phyloP scores from a whole-genome alignment of 371 early-diverging fungal species.

The Mucor sp. region DNA sequence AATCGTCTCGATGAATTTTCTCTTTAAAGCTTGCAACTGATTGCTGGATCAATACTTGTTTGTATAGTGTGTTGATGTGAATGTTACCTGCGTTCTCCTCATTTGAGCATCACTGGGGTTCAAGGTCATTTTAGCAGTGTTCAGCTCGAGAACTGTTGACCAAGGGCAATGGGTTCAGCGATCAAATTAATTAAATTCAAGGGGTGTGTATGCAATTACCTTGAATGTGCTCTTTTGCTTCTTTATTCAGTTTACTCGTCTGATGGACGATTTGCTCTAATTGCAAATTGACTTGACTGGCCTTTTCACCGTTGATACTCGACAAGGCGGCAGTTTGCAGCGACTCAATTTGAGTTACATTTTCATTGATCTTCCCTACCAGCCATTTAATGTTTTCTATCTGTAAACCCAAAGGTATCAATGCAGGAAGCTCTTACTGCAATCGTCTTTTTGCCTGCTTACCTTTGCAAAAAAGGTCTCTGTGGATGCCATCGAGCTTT shows the following conservation, averaged over 20 bases:
- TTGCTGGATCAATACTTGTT: conserved; percentile 36
- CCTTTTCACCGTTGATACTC: conserved; percentile 30
- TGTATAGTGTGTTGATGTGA: conserved; percentile 34
- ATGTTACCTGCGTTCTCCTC: conserved; percentile 37
- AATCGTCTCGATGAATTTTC: conserved; percentile 77
- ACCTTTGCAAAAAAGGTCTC: conserved; percentile 2
- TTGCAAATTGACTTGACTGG: conserved; percentile 13
- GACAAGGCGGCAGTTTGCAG: conserved; percentile 32
- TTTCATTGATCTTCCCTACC: conserved; percentile 50
- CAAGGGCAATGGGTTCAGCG: neutral
- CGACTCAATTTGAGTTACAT: conserved; percentile 41
- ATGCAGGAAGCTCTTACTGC: neutral
- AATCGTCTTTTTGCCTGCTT: neutral
- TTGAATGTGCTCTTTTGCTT: conserved; percentile 31
- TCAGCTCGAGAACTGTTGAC: conserved; percentile 33
- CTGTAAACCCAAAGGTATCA: conserved; percentile 19
- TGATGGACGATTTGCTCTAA: conserved; percentile 26
- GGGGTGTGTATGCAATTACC: conserved; percentile 30
- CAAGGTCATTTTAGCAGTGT: conserved; percentile 16
- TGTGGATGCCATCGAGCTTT: neutral
- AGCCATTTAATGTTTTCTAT: conserved; percentile 51
- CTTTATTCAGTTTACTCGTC: conserved; percentile 28
- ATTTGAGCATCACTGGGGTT: conserved; percentile 10
- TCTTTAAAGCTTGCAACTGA: conserved; percentile 48
- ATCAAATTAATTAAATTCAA: neutral